These are phyloP conservation scores for Pisolithus marmoratus DNA, from an alignment of 768 basidiomycete genomes.

Conservation along the genomic window DNA sequence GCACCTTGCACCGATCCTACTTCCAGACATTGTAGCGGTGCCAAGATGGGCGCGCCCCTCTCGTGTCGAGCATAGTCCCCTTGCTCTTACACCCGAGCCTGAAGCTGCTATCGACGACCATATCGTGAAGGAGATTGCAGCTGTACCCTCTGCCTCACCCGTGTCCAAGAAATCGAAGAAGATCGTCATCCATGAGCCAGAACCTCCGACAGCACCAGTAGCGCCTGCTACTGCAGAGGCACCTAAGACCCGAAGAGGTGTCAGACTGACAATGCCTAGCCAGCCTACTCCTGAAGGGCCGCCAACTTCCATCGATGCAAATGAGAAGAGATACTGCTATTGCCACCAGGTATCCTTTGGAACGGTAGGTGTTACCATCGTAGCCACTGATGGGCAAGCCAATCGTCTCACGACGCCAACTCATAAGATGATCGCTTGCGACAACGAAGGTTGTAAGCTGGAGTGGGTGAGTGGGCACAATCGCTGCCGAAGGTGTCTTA, in stretches of 20 bases:
- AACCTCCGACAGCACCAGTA: slow-evolving; percentile 11
- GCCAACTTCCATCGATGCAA: slow-evolving; percentile 31
- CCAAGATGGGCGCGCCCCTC: slow-evolving; percentile 47
- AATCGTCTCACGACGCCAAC: slow-evolving; percentile 2
- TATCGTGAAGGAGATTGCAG: too few species aligned
- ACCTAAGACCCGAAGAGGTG: slow-evolving; percentile 19
- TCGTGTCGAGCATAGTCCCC: slow-evolving; percentile 39
- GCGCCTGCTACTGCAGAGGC: slow-evolving; percentile 10
- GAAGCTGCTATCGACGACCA: background rate
- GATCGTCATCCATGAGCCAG: slow-evolving; percentile 23
- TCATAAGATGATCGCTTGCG: slow-evolving; percentile 81
- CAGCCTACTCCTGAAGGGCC: slow-evolving; percentile 14
- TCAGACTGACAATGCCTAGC: slow-evolving; percentile 34
- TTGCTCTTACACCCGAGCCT: slow-evolving; percentile 20
- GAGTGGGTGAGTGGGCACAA: slow-evolving; percentile 69
- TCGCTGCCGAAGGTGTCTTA: background rate
- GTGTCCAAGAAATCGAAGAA: background rate
- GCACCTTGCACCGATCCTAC: slow-evolving; percentile 46
- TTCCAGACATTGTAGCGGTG: slow-evolving; percentile 52
- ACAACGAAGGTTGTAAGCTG: slow-evolving; percentile 57
- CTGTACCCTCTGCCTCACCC: background rate
- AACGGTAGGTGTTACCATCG: slow-evolving; percentile 43
- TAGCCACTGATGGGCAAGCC: background rate
- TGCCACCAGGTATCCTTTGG: slow-evolving; percentile 80
- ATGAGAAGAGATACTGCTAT: slow-evolving; percentile 69